Evolutionary conservation across 768 basidiomycete genomes (phyloP).

Genomic region (Boletus subparvulus): DNA sequence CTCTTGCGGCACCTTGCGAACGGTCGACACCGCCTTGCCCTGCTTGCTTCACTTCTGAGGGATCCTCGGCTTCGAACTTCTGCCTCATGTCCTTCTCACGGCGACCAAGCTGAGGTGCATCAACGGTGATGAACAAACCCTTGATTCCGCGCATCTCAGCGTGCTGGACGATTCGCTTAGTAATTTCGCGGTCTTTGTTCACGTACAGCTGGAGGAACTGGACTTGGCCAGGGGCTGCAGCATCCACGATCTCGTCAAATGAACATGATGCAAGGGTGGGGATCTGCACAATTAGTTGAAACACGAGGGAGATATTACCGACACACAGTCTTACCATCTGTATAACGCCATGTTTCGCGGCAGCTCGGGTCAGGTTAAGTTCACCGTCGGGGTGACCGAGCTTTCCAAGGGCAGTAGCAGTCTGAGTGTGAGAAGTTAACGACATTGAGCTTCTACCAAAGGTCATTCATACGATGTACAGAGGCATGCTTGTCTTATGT

Average conservation of each 20-base stretch:
- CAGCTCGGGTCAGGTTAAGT: constrained; percentile 85
- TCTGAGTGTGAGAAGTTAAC: constrained; percentile 33
- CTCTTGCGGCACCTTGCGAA: constrained; percentile 89
- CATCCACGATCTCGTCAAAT: constrained; percentile 94
- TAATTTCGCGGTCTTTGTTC: constrained; percentile 84
- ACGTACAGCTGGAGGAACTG: constrained; percentile 91
- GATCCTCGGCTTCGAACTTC: constrained; percentile 82
- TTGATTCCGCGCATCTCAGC: constrained; percentile 91
- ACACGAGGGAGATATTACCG: not conserved
- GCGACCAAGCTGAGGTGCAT: constrained; percentile 93
- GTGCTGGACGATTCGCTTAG: constrained; percentile 83
- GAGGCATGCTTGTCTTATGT: constrained; percentile 67
- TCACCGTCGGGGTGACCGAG: constrained; percentile 96
- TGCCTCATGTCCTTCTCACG: constrained; percentile 97
- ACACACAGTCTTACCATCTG: constrained; percentile 53
- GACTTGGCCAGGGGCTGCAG: constrained; percentile 71
- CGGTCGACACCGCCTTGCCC: constrained; percentile 61
- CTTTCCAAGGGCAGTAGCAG: constrained; percentile 90
- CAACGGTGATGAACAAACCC: constrained; percentile 94
- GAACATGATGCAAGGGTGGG: constrained; percentile 94
- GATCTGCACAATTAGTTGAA: constrained; percentile 52
- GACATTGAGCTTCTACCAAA: not conserved
- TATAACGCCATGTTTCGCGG: constrained; percentile 72
- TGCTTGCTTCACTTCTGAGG: constrained; percentile 43
- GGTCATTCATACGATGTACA: constrained; percentile 63